Conservation (phyloP, 106 monocot species). For the Xerophyta viscosa region DNA sequence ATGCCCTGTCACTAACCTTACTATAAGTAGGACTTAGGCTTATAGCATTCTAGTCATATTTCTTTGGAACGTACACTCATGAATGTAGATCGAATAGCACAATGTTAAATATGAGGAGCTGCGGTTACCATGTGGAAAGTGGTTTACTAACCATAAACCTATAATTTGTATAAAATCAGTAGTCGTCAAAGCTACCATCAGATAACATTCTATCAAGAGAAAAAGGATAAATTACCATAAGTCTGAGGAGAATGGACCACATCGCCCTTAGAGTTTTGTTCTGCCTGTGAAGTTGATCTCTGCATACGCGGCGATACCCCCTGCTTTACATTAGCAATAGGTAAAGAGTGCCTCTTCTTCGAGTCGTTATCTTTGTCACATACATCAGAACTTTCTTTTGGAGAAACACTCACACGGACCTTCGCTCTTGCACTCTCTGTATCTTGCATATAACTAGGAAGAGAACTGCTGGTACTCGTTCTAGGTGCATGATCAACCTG, state of each 20-base stretch:
- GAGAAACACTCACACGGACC: slow-evolving; percentile 40
- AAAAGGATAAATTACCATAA: slow-evolving; percentile 52
- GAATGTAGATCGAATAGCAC: too few relatives aligned
- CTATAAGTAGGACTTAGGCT: too few relatives aligned
- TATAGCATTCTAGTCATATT: too few relatives aligned
- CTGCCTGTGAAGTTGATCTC: slow-evolving; percentile 60
- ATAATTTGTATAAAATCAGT: neutral
- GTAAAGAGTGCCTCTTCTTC: slow-evolving; percentile 86
- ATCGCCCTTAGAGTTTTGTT: slow-evolving; percentile 47
- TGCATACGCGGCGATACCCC: slow-evolving; percentile 79
- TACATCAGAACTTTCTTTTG: slow-evolving; percentile 69
- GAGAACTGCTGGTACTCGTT: slow-evolving; percentile 38
- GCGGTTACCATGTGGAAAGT: too few relatives aligned
- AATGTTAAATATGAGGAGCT: too few relatives aligned
- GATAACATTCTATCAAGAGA: neutral
- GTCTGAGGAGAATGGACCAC: slow-evolving; percentile 39
- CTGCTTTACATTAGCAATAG: slow-evolving; percentile 47
- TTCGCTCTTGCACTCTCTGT: slow-evolving; percentile 93
- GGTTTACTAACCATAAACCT: too few relatives aligned
- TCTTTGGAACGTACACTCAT: too few relatives aligned
- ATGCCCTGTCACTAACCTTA: too few relatives aligned
- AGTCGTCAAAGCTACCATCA: neutral
- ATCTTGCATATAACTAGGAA: slow-evolving; percentile 97
- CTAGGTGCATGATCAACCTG: slow-evolving; percentile 44
- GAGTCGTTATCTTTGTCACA: slow-evolving; percentile 44